These are phyloP conservation scores for Zopfia rhizophila DNA, from an alignment of 2,329 filamentous ascomycete species.

Conservation along the genomic window DNA sequence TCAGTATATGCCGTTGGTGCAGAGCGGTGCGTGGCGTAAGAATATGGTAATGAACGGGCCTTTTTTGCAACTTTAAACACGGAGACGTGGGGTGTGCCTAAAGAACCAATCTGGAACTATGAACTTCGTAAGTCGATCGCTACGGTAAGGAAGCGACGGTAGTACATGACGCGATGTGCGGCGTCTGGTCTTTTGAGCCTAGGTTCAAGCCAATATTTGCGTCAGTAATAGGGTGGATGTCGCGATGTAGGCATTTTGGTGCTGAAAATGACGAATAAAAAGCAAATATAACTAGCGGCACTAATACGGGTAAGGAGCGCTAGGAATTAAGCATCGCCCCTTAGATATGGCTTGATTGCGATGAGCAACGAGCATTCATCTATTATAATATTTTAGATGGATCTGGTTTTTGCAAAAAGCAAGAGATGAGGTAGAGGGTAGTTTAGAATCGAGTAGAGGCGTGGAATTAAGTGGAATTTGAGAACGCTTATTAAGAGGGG, in stretches of 20 bases:
- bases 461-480: constrained; percentile 5
- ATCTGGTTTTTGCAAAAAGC: constrained; percentile 16
- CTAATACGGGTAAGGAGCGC: constrained; percentile 16
- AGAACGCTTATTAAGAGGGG: constrained; percentile 16
- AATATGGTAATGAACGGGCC: constrained; percentile 8
- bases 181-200: constrained; percentile 4
- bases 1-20: constrained; percentile 1
- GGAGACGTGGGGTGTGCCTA: neutral
- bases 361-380: constrained; percentile 16
- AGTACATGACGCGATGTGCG: neutral
- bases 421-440: constrained; percentile 11
- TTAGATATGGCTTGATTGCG: constrained; percentile 18
- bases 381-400: constrained; percentile 7
- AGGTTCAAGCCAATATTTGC: constrained; percentile 11
- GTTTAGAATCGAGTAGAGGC: constrained; percentile 3
- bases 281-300: constrained; percentile 24
- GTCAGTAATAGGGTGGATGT: constrained; percentile 15
- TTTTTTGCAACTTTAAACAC: no score
- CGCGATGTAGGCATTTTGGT: constrained; percentile 6
- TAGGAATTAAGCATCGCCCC: constrained; percentile 17
- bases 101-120: neutral
- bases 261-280: constrained; percentile 12
- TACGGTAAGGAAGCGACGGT: neutral
- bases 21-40: neutral
- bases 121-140: neutral